Conservation (phyloP, 768 basidiomycete species). For the Leucocoprinus leucothites region DNA sequence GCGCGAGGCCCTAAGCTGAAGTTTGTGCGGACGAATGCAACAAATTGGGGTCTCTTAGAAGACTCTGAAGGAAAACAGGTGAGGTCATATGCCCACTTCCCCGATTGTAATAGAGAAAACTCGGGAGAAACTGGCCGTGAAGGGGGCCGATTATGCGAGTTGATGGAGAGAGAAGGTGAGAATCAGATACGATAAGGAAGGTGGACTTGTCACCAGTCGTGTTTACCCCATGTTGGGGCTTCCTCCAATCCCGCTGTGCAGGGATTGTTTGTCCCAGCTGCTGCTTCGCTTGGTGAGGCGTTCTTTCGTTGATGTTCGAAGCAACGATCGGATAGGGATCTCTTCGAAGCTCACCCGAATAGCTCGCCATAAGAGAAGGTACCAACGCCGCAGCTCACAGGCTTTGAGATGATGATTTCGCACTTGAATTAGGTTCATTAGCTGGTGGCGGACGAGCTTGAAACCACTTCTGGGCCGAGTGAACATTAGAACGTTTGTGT, state of each 20-base stretch:
- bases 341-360: background rate
- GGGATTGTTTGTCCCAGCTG: background rate
- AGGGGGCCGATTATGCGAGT: background rate
- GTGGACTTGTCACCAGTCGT: background rate
- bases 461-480: too few relatives aligned
- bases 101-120: background rate
- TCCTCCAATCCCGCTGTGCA: background rate
- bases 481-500: too few relatives aligned
- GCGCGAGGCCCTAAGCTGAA: background rate
- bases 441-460: too few relatives aligned
- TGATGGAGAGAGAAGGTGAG: background rate
- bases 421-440: too few relatives aligned
- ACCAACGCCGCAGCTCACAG: background rate
- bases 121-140: conserved; percentile 2
- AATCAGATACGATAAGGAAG: background rate
- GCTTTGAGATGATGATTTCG: too few relatives aligned
- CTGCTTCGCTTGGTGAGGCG: background rate
- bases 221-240: background rate
- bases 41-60: background rate
- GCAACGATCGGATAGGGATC: background rate
- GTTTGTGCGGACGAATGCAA: background rate
- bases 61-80: background rate
- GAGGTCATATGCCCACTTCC: background rate
- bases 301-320: background rate
- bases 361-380: background rate